These are phyloP conservation scores for Stereocaulon alpinum DNA, from an alignment of 495 filamentous ascomycete species.

Conservation along the genomic window DNA sequence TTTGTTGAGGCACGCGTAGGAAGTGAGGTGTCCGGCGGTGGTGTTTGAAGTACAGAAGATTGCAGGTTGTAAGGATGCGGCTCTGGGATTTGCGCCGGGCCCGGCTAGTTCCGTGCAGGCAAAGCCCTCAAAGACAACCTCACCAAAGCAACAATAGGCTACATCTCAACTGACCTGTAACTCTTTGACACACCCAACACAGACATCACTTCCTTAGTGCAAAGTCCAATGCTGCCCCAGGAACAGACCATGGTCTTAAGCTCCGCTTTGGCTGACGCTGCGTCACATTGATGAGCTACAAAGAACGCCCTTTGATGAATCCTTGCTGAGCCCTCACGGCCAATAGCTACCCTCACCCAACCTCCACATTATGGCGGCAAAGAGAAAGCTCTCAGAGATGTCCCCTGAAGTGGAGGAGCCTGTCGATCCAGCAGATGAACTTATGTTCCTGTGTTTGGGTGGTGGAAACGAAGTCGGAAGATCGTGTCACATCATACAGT, in stretches of 20 bases:
- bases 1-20: background rate
- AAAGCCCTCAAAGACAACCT: background rate
- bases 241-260: no score
- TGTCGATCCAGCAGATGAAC: slow-evolving; percentile 71
- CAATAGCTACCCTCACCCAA: background rate
- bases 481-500: slow-evolving; percentile 95
- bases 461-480: slow-evolving; percentile 95
- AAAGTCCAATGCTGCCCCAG: no score
- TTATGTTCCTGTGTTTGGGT: slow-evolving; percentile 86
- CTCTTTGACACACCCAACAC: no score
- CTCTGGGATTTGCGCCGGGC: slow-evolving; percentile 7
- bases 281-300: no score
- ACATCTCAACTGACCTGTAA: no score
- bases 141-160: background rate
- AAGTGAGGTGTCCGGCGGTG: background rate
- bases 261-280: no score
- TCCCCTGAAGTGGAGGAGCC: slow-evolving; percentile 49
- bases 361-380: slow-evolving; percentile 51
- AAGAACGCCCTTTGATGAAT: background rate
- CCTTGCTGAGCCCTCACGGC: background rate
- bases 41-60: background rate
- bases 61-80: slow-evolving; percentile 5
- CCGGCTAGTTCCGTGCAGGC: slow-evolving; percentile 1
- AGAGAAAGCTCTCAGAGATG: slow-evolving; percentile 63
- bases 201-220: no score